Evolutionary conservation across 2,329 filamentous ascomycete species (phyloP).

Genomic region (Tolypocladium ovalisporum): DNA sequence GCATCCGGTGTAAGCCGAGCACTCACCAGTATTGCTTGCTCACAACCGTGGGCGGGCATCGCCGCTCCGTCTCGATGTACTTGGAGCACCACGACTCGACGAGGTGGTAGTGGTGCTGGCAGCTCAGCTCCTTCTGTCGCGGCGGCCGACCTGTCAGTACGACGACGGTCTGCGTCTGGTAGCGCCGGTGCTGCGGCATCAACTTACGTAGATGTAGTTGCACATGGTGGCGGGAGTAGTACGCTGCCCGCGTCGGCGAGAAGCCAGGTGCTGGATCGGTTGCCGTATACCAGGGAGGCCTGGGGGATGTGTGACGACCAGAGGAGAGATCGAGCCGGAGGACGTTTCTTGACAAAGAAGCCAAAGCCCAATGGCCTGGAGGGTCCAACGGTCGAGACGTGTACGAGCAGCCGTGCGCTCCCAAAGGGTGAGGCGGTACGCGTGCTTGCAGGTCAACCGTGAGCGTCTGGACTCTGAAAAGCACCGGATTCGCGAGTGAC

Average conservation of each 20-base stretch:
- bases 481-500: neutral
- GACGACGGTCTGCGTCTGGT: neutral
- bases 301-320: neutral
- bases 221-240: slow-evolving; percentile 26
- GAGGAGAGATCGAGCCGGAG: neutral
- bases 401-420: neutral
- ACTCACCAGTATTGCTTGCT: slow-evolving; percentile 35
- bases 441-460: neutral
- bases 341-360: neutral
- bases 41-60: slow-evolving; percentile 30
- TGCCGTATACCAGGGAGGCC: neutral
- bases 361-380: neutral
- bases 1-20: neutral
- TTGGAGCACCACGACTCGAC: slow-evolving; percentile 35
- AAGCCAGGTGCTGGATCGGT: neutral
- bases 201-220: slow-evolving; percentile 39
- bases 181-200: neutral
- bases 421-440: neutral
- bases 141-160: neutral
- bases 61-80: slow-evolving; percentile 31
- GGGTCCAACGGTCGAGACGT: neutral
- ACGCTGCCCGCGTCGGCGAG: neutral
- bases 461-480: neutral
- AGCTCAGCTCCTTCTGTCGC: slow-evolving; percentile 37
- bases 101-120: slow-evolving; percentile 38